Conservation (phyloP, 306 rosid species). For the Chamaecrista fasciculata region DNA sequence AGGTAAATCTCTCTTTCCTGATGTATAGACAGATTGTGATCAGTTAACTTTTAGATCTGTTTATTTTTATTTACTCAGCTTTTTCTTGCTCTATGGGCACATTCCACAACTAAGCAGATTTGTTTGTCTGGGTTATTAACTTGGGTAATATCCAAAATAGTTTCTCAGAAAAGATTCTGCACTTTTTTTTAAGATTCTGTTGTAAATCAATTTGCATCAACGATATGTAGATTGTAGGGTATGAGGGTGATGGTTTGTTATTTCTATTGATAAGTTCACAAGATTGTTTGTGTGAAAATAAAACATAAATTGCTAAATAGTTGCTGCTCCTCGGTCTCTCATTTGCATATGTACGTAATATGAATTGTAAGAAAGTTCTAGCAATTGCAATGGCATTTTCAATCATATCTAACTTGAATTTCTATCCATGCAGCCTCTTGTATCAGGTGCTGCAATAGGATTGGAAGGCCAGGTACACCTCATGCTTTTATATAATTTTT, state of each 20-base stretch:
- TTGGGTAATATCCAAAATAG: background rate
- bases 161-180: slow-evolving; percentile 1
- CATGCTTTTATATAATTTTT: slow-evolving; percentile 19
- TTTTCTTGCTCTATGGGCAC: background rate
- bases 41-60: background rate
- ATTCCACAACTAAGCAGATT: background rate
- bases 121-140: slow-evolving; percentile 13
- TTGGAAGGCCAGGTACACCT: slow-evolving; percentile 95
- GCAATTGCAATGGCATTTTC: background rate
- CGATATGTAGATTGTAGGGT: slow-evolving; percentile 10
- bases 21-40: background rate
- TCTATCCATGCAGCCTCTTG: slow-evolving; percentile 80
- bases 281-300: background rate
- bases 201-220: background rate
- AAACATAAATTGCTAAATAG: background rate
- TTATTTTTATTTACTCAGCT: slow-evolving; percentile 2
- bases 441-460: slow-evolving; percentile 97
- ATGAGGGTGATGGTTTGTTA: background rate
- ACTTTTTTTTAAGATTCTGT: background rate
- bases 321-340: slow-evolving; percentile 3
- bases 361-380: slow-evolving; percentile 11
- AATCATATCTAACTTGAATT: slow-evolving; percentile 28
- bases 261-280: background rate
- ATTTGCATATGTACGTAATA: background rate
- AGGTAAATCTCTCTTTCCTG: slow-evolving; percentile 52